phyloP scores from a whole-genome alignment of 768 basidiomycete species.

The Termitomyces heimii region DNA sequence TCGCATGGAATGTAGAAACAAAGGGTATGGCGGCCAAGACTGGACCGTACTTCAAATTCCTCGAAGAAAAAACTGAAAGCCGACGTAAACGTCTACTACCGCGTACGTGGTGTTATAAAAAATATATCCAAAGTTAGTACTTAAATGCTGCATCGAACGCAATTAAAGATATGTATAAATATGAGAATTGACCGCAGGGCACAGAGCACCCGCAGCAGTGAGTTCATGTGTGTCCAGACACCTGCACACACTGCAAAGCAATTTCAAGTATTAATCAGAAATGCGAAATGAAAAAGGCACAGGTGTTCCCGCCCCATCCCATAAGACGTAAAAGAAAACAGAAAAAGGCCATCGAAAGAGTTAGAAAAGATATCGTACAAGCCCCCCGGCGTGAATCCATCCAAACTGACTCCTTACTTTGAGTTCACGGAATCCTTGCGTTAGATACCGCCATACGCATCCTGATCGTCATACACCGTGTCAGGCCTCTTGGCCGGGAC shows the following conservation, averaged over 20 bases:
- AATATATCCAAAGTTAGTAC: neutral
- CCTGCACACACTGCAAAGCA: neutral
- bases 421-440: neutral
- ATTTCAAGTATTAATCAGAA: neutral
- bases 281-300: neutral
- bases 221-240: neutral
- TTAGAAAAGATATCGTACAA: slow-evolving; percentile 1
- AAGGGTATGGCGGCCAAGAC: slow-evolving; percentile 4
- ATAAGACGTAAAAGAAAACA: neutral
- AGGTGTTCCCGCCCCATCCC: neutral
- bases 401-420: neutral
- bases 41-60: neutral
- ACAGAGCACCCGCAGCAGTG: neutral
- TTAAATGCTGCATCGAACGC: neutral
- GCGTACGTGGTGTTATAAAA: neutral
- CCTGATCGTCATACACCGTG: slow-evolving; percentile 18
- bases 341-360: neutral
- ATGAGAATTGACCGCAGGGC: neutral
- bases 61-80: neutral
- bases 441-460: slow-evolving; percentile 19
- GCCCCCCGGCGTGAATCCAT: neutral
- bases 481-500: slow-evolving; percentile 12
- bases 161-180: slow-evolving; percentile 2
- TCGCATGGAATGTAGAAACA: too few species aligned
- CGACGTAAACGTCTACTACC: neutral